Percentiles rank a stretch among this genome's conserved stretches.
Evolutionary conservation across 805 yeast genomes (phyloP).

Genomic region (Ogataea paraovalis): DNA sequence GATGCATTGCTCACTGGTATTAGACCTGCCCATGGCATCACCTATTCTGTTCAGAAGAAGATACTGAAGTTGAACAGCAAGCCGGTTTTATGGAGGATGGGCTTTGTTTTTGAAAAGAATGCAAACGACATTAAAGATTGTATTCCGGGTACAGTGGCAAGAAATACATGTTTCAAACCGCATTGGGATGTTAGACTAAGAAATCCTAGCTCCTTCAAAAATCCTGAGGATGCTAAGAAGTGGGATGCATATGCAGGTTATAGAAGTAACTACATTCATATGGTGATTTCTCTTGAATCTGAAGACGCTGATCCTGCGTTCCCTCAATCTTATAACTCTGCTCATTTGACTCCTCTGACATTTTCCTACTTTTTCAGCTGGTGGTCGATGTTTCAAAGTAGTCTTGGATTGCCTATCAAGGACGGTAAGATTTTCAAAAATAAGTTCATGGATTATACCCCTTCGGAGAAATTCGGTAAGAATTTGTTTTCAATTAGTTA

Average conservation of each 20-base stretch:
- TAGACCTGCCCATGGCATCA: conserved; percentile 27
- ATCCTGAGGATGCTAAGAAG: conserved; percentile 33
- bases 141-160: conserved; percentile 31
- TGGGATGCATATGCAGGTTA: conserved; percentile 83
- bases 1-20: conserved; percentile 11
- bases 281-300: conserved; percentile 56
- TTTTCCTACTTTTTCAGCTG: conserved; percentile 69
- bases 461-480: conserved; percentile 30
- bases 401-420: conserved; percentile 73
- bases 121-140: conserved; percentile 31
- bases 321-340: conserved; percentile 52
- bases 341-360: conserved; percentile 71
- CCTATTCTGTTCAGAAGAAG: conserved; percentile 41
- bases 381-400: conserved; percentile 85
- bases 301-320: conserved; percentile 21
- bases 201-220: conserved; percentile 47
- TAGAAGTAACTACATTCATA: conserved; percentile 77
- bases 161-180: conserved; percentile 47
- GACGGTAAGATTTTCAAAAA: conserved; percentile 65
- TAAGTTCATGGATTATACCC: conserved; percentile 30
- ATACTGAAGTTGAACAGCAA: conserved; percentile 60
- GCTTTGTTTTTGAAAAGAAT: conserved; percentile 69
- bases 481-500: conserved; percentile 71
- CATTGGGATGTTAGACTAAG: conserved; percentile 56
- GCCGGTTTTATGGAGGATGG: conserved; percentile 71